Conservation (phyloP, 257 asterid species). For the Nicotiana undulata region DNA sequence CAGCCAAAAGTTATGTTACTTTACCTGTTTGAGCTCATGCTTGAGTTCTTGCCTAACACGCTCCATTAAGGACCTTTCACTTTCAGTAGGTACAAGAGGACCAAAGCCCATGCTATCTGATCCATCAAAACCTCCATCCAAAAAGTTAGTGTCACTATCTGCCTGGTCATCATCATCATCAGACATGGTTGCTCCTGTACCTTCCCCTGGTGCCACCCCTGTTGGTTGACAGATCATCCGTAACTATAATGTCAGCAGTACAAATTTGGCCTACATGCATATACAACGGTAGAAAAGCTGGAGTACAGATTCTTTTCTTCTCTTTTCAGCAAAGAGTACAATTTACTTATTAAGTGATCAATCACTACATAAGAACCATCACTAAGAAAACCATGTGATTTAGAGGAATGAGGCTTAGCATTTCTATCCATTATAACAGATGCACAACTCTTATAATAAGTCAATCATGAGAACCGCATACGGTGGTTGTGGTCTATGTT, state of each 20-base stretch:
- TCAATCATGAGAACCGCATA: neutral
- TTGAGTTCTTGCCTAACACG: constrained; percentile 92
- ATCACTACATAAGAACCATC: neutral
- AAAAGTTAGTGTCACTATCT: constrained; percentile 77
- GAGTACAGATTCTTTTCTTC: constrained; percentile 3
- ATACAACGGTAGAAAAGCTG: neutral
- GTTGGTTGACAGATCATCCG: constrained; percentile 16
- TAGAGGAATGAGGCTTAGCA: neutral
- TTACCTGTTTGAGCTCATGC: constrained; percentile 94
- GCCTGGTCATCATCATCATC: constrained; percentile 93
- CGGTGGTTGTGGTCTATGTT: neutral
- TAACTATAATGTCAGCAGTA: neutral
- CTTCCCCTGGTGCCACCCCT: constrained; percentile 98
- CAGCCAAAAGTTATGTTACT: neutral
- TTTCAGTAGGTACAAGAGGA: constrained; percentile 81
- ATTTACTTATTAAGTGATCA: neutral
- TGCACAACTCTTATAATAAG: neutral
- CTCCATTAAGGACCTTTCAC: constrained; percentile 96
- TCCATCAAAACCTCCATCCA: constrained; percentile 81
- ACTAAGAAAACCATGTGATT: neutral
- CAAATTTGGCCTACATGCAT: constrained; percentile 3
- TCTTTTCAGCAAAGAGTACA: neutral
- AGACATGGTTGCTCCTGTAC: constrained; percentile 98
- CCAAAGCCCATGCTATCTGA: constrained; percentile 93
- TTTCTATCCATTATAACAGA: neutral